Evolutionary conservation across 1,139 yeast genomes (phyloP).

Genomic region (Geotrichum europaeum): DNA sequence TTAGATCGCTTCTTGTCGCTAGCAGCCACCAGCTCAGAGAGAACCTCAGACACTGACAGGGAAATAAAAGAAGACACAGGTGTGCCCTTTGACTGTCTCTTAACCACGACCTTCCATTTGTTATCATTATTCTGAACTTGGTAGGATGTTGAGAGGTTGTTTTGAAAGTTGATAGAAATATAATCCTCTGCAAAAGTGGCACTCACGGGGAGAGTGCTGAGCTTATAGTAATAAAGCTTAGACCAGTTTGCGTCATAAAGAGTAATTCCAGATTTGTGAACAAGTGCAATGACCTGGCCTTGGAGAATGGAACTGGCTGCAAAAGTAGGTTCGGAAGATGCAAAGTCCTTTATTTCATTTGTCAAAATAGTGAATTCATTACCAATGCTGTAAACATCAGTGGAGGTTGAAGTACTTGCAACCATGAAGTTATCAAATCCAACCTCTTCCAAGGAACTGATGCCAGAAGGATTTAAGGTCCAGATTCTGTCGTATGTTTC

Average conservation of each 20-base stretch:
- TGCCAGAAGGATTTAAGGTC: constrained; percentile 30
- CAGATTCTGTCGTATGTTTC: constrained; percentile 26
- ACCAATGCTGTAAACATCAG: constrained; percentile 63
- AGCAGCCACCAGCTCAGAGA: background rate
- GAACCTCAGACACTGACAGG: background rate
- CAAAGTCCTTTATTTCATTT: constrained; percentile 47
- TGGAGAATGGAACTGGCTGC: constrained; percentile 57
- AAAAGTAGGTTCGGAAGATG: constrained; percentile 58
- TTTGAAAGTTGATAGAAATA: constrained; percentile 7
- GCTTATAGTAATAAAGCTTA: background rate
- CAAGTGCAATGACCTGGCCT: constrained; percentile 63
- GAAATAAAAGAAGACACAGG: background rate
- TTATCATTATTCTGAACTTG: constrained; percentile 5
- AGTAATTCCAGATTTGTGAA: constrained; percentile 60
- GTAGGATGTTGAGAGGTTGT: background rate
- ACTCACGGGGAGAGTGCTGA: background rate
- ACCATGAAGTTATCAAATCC: constrained; percentile 52
- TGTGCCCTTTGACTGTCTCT: background rate
- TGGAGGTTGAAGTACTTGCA: constrained; percentile 44
- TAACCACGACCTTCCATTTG: constrained; percentile 7
- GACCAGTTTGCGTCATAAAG: constrained; percentile 54
- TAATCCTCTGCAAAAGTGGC: constrained; percentile 15
- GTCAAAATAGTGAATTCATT: constrained; percentile 62
- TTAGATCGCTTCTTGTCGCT: constrained; percentile 7
- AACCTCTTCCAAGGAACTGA: constrained; percentile 18